Evolutionary conservation across 2,329 filamentous ascomycete genomes (phyloP).

Genomic region (Capronia epimyces): DNA sequence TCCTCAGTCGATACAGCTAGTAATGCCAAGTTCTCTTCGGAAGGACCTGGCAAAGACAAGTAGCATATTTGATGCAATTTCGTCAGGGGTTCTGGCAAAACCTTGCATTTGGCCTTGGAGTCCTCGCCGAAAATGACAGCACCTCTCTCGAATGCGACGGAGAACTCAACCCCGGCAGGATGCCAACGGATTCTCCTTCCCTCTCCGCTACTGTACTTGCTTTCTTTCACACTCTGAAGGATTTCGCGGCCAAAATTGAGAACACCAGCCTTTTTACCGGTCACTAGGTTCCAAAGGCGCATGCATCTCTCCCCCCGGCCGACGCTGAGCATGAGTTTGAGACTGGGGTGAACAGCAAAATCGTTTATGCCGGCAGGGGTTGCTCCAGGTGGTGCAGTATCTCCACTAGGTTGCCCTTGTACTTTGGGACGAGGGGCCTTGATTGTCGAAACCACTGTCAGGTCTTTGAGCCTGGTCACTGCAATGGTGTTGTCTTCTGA

Average conservation of each 20-base stretch:
- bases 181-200: constrained; percentile 80
- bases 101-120: constrained; percentile 69
- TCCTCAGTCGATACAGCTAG: constrained; percentile 84
- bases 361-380: constrained; percentile 86
- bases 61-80: constrained; percentile 84
- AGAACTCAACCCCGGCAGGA: constrained; percentile 70
- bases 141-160: constrained; percentile 82
- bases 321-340: constrained; percentile 94
- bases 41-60: constrained; percentile 42
- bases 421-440: constrained; percentile 81
- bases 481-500: constrained; percentile 89
- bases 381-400: constrained; percentile 76
- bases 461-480: constrained; percentile 81
- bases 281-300: constrained; percentile 94
- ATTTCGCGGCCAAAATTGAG: constrained; percentile 74
- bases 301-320: constrained; percentile 85
- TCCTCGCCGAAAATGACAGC: constrained; percentile 74
- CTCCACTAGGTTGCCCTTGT: constrained; percentile 74
- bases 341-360: constrained; percentile 90
- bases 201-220: constrained; percentile 71
- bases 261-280: constrained; percentile 89
- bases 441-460: constrained; percentile 79
- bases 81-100: constrained; percentile 61
- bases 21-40: constrained; percentile 44
- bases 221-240: constrained; percentile 69